Evolutionary conservation across 768 basidiomycete genomes (phyloP), one percentile per base, ranked within the genome.

Genomic region (Exsudoporus frostii): DNA sequence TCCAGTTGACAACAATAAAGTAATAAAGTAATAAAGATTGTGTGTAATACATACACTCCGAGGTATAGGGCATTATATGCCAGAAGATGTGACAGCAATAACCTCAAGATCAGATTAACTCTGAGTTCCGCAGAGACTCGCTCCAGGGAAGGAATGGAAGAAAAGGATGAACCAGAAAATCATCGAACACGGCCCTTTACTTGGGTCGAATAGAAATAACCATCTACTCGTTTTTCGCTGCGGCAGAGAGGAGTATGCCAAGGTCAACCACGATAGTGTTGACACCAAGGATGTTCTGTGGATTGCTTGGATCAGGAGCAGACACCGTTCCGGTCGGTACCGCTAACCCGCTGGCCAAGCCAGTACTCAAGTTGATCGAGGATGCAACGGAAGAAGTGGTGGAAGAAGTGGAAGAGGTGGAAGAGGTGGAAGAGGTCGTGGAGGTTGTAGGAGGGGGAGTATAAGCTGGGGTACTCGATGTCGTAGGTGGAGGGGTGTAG

Each of bases 241-340:
- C 57, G 8, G 20, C 47, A 22, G 27, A 41, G 24, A 72, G 54
- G 7, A 47, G 0, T 1, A 46, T 7, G 22, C 55, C 76, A 22
- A 80, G 24, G 30, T 66, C 66, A 44, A 79, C 50, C 40, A 80
- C 33, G n/a, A 68, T 65, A 41, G 71, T 52, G 45, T 73, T 69
- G 19, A 80, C 55, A 34, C 46, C 51, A 15, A 70, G 33, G 25
- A 78, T 55, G 54, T 71, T 73, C 55, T 76, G 51, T 8, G 72
- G 69, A 50, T 66, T 52, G 33, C 54, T 56, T 32, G 66, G 43
- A 43, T 68, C 56, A 27, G 74, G 71, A 46, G 69, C 57, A 25
- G 76, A 56, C 24, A 73, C 67, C 40, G 45, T 41, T 33, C 54
- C 59, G 24, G 62, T 64, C 10, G 68, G 59, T 34, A 50, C 33